These are phyloP conservation scores for Penicillium corylophilum DNA, from an alignment of 2,329 filamentous ascomycete genomes.

Conservation along the genomic window DNA sequence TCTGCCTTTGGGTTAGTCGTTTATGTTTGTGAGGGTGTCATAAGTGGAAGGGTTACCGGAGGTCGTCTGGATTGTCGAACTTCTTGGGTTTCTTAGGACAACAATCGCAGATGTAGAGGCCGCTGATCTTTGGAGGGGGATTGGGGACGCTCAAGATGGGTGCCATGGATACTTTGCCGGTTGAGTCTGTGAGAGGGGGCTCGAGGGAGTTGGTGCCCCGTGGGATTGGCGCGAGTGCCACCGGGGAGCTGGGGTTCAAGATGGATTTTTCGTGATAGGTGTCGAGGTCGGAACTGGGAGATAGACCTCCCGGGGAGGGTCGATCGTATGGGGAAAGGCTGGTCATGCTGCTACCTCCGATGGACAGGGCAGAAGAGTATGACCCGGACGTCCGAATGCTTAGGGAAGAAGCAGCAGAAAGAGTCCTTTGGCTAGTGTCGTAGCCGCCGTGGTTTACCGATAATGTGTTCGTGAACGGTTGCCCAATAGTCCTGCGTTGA, in stretches of 20 bases:
- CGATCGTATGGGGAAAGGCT: slow-evolving; percentile 63
- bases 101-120: slow-evolving; percentile 79
- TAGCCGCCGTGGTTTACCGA: slow-evolving; percentile 56
- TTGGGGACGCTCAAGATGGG: slow-evolving; percentile 34
- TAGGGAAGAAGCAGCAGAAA: slow-evolving; percentile 65
- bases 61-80: slow-evolving; percentile 79
- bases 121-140: slow-evolving; percentile 50
- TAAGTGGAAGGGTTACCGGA: slow-evolving; percentile 62
- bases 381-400: slow-evolving; percentile 59
- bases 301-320: slow-evolving; percentile 60
- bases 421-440: slow-evolving; percentile 58
- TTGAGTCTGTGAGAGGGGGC: slow-evolving; percentile 36
- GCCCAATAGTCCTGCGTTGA: slow-evolving; percentile 53
- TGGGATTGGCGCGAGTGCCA: slow-evolving; percentile 37
- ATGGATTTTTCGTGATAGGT: slow-evolving; percentile 54
- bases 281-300: slow-evolving; percentile 58
- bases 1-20: slow-evolving; percentile 48
- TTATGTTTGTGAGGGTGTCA: too few relatives aligned
- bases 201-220: slow-evolving; percentile 41
- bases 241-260: slow-evolving; percentile 47
- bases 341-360: slow-evolving; percentile 62
- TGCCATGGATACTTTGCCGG: slow-evolving; percentile 51
- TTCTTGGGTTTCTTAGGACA: slow-evolving; percentile 97
- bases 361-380: slow-evolving; percentile 62
- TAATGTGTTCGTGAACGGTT: slow-evolving; percentile 56